phyloP scores from a whole-genome alignment of 331 rosid genomes.

The Prunus yedoensis region DNA sequence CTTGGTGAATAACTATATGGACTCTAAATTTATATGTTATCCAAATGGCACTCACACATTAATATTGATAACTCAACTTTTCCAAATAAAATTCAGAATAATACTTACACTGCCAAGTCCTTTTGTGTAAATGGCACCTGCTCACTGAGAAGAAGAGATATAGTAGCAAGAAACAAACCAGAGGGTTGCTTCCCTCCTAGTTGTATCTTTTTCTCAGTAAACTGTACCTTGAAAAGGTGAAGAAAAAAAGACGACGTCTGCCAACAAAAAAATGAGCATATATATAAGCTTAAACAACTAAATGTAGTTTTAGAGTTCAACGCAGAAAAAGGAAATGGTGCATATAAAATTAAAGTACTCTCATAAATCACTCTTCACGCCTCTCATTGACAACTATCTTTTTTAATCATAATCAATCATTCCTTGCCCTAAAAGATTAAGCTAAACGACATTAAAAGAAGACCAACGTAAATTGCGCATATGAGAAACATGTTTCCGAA shows the following conservation, averaged over 20 bases:
- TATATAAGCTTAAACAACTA: slow-evolving; percentile 20
- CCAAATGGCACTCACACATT: not conserved
- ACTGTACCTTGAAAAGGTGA: slow-evolving; percentile 84
- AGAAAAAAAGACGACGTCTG: slow-evolving; percentile 91
- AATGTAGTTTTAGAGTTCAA: slow-evolving; percentile 13
- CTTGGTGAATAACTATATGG: slow-evolving; percentile 4
- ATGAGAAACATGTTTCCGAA: not conserved
- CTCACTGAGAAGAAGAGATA: slow-evolving; percentile 76
- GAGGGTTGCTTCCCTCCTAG: slow-evolving; percentile 92
- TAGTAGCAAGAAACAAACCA: slow-evolving; percentile 67
- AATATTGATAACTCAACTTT: slow-evolving; percentile 1
- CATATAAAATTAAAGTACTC: not conserved
- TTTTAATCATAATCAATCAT: not conserved
- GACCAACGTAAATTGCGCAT: not conserved
- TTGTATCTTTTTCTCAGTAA: slow-evolving; percentile 69
- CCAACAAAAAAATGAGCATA: slow-evolving; percentile 25
- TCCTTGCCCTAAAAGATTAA: not conserved
- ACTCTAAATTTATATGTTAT: not conserved
- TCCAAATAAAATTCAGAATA: slow-evolving; percentile 22
- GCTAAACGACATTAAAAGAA: not conserved
- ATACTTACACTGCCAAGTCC: slow-evolving; percentile 72
- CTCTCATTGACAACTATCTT: not conserved
- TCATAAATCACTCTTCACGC: not conserved
- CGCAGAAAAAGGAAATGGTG: slow-evolving; percentile 1
- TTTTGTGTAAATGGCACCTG: slow-evolving; percentile 74